Evolutionary conservation across 768 basidiomycete species (phyloP).

Genomic region (Termitomyces eurrhizus): DNA sequence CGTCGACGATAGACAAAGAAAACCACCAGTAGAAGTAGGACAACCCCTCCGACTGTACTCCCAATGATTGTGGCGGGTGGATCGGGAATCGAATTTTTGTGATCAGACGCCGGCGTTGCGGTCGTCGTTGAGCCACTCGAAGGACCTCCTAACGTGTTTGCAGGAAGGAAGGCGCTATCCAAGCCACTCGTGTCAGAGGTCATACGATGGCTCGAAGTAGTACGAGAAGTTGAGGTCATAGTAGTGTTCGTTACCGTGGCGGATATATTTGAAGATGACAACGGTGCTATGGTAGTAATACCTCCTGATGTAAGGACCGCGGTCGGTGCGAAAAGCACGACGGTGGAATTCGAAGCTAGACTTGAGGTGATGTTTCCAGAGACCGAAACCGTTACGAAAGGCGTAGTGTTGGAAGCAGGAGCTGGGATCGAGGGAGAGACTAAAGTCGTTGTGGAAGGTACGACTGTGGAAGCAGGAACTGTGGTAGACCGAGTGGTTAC

Average conservation of each 20-base stretch:
- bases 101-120: not conserved
- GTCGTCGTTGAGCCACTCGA: not conserved
- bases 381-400: too few species aligned
- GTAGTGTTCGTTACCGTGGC: too few species aligned
- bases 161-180: too few species aligned
- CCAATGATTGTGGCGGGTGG: not conserved
- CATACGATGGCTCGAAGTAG: not conserved
- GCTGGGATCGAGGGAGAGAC: not conserved
- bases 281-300: too few species aligned
- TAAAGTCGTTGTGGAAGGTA: not conserved
- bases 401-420: too few species aligned
- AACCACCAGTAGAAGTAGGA: not conserved
- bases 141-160: not conserved
- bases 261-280: not conserved
- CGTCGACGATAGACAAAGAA: not conserved
- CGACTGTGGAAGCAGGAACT: too few species aligned
- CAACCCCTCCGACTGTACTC: not conserved
- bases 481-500: too few species aligned
- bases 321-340: not conserved
- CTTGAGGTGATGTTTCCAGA: not conserved
- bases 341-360: not conserved
- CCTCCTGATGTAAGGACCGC: not conserved
- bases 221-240: not conserved
- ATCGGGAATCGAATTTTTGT: not conserved
- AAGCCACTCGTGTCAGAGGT: not conserved